Evolutionary conservation across 352 stramenopile genomes (phyloP), one percentile per base, ranked within the genome.

Genomic region (Pythium scleroteichum): DNA sequence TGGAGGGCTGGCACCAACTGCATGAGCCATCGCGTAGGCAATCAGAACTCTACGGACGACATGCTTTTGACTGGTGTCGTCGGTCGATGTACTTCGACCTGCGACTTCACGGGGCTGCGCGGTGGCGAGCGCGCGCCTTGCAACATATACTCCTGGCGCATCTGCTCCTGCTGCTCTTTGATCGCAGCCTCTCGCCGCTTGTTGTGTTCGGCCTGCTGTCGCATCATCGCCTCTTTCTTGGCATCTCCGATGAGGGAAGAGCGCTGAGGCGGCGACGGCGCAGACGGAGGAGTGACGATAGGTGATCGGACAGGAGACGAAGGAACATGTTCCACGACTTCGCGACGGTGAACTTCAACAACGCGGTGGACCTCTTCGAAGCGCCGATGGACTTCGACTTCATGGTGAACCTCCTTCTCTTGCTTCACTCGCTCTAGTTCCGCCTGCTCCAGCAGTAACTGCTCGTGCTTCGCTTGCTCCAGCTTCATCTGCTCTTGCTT

Each of bases 181-280:
- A 89, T 69, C 14, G 76, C 63, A 2, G 75, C 76, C 48, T 91
- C 82, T 46, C 79, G 79, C 20, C 69, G 78, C n/a, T 79, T 79
- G 51, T 81, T 75, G 64, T 88, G 78, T 62, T 84, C 76, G 14
- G 61, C 56, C 64, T 87, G 73, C 56, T 90, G 76, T 23, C 87
- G 87, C 50, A 72, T 59, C 67, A 87, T 87, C 59, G 80, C 78
- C 38, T 88, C 77, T 13, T 81, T 75, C 70, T 90, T 90, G 19
- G 79, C 78, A 45, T 90, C 75, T 22, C 69, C 76, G 16, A 90
- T 79, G 27, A 88, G 53, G 3, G 80, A 90, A 52, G 78, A 90
- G 24, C 75, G 80, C 4, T 72, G 72, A 10, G 72, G 55, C 10
- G 67, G 52, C 33, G 44, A 68, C n/a, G n/a, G 27, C 46, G 41